phyloP scores from a whole-genome alignment of 1,284 basidiomycete genomes.

The Phellopilus nigrolimitatus region DNA sequence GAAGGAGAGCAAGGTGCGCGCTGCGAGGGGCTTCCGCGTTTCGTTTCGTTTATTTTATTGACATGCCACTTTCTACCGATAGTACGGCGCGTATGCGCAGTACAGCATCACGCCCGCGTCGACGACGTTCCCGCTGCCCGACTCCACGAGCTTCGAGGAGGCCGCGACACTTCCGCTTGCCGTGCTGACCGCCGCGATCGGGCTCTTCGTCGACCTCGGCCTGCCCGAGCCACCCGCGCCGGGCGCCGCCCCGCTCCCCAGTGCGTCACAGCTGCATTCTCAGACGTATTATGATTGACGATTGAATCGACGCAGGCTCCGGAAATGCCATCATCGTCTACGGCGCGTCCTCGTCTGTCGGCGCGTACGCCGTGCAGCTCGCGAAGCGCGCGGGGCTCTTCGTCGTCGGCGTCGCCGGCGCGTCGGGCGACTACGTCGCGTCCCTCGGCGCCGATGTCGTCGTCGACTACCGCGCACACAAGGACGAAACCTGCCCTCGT shows the following conservation, averaged over 20 bases:
- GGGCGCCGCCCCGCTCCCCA: neutral
- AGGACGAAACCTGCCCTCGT: constrained; percentile 3
- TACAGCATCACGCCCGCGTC: constrained; percentile 15
- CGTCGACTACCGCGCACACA: constrained; percentile 28
- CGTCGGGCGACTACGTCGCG: constrained; percentile 20
- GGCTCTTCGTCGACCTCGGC: constrained; percentile 26
- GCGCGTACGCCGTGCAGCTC: constrained; percentile 31
- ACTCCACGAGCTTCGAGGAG: constrained; percentile 27
- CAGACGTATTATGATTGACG: neutral
- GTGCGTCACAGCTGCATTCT: neutral
- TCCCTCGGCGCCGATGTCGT: constrained; percentile 27
- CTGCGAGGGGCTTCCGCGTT: neutral
- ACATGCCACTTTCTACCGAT: neutral
- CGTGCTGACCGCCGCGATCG: constrained; percentile 32
- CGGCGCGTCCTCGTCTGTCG: constrained; percentile 31
- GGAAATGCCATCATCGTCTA: constrained; percentile 27
- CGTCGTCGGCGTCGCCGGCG: constrained; percentile 30
- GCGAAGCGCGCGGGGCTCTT: constrained; percentile 25
- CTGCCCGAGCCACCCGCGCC: constrained; percentile 20
- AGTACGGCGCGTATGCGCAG: constrained; percentile 18
- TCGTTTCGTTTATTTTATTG: neutral
- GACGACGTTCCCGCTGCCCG: constrained; percentile 12
- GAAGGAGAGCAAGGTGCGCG: constrained; percentile 13
- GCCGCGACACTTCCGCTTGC: constrained; percentile 31
- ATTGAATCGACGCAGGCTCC: neutral